A percentile compares a stretch with the other conserved stretches of the same genome.
Conservation (phyloP, 768 basidiomycete species). For the Amylocystis lapponica region DNA sequence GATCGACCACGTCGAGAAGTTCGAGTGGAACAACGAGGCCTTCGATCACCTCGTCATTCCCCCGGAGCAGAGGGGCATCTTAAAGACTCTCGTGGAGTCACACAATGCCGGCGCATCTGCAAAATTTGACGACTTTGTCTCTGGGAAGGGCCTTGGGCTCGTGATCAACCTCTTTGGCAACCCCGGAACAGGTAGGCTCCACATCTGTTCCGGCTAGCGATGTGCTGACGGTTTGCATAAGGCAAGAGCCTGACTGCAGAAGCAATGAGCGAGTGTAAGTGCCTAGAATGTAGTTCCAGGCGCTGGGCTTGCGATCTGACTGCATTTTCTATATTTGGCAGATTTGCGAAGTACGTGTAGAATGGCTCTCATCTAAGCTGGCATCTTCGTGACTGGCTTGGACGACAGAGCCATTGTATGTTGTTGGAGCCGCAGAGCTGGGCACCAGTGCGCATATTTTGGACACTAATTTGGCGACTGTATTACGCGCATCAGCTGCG, state of each 20-base stretch:
- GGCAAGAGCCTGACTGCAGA: slow-evolving; percentile 24
- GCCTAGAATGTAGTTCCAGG: too few relatives aligned
- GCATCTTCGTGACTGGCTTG: too few relatives aligned
- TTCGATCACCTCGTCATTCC: slow-evolving; percentile 25
- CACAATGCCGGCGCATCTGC: slow-evolving; percentile 14
- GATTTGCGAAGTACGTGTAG: slow-evolving; percentile 19
- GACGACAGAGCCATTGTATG: slow-evolving; percentile 15
- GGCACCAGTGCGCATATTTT: slow-evolving; percentile 23
- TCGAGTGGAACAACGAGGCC: slow-evolving; percentile 31
- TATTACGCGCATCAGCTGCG: slow-evolving; percentile 26
- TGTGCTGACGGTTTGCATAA: too few relatives aligned
- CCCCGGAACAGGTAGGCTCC: slow-evolving; percentile 13
- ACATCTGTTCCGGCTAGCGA: too few relatives aligned
- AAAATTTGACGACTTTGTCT: slow-evolving; percentile 26
- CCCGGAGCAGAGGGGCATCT: slow-evolving; percentile 17
- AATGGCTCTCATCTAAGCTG: too few relatives aligned
- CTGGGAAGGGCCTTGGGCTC: slow-evolving; percentile 24
- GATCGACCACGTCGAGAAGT: slow-evolving; percentile 43
- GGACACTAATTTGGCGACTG: slow-evolving; percentile 22
- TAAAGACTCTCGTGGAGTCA: slow-evolving; percentile 24
- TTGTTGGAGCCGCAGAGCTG: slow-evolving; percentile 21
- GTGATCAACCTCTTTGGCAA: slow-evolving; percentile 16
- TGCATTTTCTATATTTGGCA: slow-evolving; percentile 3
- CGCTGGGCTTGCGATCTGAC: too few relatives aligned
- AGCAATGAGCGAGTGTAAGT: slow-evolving; percentile 15